Evolutionary conservation across 805 yeast genomes (phyloP).

Genomic region (Kodamaea neixiangensis): DNA sequence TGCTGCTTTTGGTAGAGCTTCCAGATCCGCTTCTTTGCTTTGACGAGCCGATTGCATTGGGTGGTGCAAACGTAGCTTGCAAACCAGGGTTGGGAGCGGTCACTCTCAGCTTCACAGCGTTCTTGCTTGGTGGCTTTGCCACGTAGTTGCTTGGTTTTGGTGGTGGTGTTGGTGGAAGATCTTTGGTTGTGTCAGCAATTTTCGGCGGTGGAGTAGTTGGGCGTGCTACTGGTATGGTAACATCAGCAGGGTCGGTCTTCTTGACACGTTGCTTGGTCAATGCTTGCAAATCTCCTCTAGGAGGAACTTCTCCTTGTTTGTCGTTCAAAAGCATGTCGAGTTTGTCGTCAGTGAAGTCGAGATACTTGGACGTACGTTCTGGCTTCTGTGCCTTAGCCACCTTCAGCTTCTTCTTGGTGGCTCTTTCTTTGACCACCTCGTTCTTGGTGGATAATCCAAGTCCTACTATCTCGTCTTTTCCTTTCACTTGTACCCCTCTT

Average conservation of each 20-base stretch:
- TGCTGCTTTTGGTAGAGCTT: neutral
- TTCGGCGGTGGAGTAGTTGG: constrained; percentile 5
- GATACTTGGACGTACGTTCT: constrained; percentile 1
- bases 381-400: neutral
- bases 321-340: constrained; percentile 22
- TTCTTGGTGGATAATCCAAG: neutral
- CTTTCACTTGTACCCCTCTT: neutral
- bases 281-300: constrained; percentile 24
- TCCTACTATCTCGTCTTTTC: neutral
- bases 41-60: neutral
- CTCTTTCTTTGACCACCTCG: neutral
- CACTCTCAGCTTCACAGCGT: neutral
- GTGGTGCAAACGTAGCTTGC: neutral
- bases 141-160: constrained; percentile 9
- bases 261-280: constrained; percentile 3
- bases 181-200: neutral
- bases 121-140: neutral
- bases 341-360: constrained; percentile 12
- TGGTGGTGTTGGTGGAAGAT: constrained; percentile 11
- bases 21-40: constrained; percentile 1
- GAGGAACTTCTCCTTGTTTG: constrained; percentile 24
- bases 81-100: neutral
- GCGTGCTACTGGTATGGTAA: neutral
- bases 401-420: neutral
- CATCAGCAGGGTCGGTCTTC: neutral